These are phyloP conservation scores for Solidago caesia DNA, from an alignment of 129 eudicot species.

Conservation along the genomic window DNA sequence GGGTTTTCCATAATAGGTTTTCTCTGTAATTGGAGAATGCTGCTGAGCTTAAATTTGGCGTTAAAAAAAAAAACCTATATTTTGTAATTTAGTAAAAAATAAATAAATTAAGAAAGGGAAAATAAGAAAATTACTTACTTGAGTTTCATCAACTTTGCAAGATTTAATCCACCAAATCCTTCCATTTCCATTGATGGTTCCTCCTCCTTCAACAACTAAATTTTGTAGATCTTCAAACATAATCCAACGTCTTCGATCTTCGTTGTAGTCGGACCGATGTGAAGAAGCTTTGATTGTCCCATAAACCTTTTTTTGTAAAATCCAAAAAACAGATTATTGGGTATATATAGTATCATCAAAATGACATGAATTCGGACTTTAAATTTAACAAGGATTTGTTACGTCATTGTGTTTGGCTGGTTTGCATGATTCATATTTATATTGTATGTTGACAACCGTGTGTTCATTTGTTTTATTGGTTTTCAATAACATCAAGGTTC, in stretches of 20 bases:
- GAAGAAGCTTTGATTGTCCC: slow-evolving; percentile 77
- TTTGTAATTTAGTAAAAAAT: neutral
- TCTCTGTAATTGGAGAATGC: too few species aligned
- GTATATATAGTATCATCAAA: slow-evolving; percentile 7
- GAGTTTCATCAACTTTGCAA: slow-evolving; percentile 67
- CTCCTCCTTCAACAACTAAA: slow-evolving; percentile 67
- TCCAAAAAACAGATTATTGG: neutral
- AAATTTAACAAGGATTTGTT: slow-evolving; percentile 25
- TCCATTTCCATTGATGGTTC: slow-evolving; percentile 85
- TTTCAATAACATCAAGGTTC: slow-evolving; percentile 17
- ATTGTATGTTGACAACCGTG: slow-evolving; percentile 21
- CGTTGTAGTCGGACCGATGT: slow-evolving; percentile 33
- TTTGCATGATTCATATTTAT: slow-evolving; percentile 27
- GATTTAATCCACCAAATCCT: slow-evolving; percentile 82
- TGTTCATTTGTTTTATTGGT: slow-evolving; percentile 27
- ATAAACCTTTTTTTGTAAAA: slow-evolving; percentile 41
- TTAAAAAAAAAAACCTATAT: too few species aligned
- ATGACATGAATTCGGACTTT: slow-evolving; percentile 26
- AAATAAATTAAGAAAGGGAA: neutral
- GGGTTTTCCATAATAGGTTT: too few species aligned
- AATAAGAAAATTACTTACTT: slow-evolving; percentile 35
- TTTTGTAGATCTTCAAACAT: slow-evolving; percentile 48
- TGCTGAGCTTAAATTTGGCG: too few species aligned
- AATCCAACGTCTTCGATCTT: slow-evolving; percentile 55
- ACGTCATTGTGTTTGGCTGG: slow-evolving; percentile 5